phyloP scores from a whole-genome alignment of 257 asterid species.

The Cinchona pubescens region DNA sequence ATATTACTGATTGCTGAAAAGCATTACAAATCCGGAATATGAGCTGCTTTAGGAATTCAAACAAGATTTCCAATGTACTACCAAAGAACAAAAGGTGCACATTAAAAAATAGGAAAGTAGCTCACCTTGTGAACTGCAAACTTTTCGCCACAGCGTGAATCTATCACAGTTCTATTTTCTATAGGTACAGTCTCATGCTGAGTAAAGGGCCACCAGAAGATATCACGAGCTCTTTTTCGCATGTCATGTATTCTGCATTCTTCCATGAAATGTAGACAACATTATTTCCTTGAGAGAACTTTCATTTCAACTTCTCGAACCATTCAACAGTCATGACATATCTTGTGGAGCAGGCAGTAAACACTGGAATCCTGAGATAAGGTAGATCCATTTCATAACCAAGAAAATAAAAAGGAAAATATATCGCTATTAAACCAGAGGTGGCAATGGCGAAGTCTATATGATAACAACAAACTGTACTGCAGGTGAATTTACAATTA shows the following conservation, averaged over 20 bases:
- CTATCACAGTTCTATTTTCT: constrained; percentile 83
- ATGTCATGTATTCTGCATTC: constrained; percentile 61
- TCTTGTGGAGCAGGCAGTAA: constrained; percentile 80
- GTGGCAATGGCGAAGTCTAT: background rate
- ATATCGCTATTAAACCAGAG: background rate
- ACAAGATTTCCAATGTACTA: background rate
- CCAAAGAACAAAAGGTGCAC: background rate
- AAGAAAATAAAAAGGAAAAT: background rate
- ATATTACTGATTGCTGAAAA: background rate
- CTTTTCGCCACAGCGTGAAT: constrained; percentile 97
- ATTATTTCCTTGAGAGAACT: constrained; percentile 71
- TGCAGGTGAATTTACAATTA: background rate
- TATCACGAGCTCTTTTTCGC: constrained; percentile 68
- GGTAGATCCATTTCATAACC: background rate
- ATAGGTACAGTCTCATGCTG: constrained; percentile 83
- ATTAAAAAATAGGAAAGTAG: background rate
- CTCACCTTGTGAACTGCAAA: constrained; percentile 78
- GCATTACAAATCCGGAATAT: background rate
- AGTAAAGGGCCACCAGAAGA: constrained; percentile 99
- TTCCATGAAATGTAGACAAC: constrained; percentile 54
- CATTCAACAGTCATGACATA: constrained; percentile 66
- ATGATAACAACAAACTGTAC: background rate
- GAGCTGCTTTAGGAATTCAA: background rate
- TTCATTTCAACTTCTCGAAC: constrained; percentile 73
- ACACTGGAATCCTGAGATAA: constrained; percentile 70